Conservation (phyloP, 495 filamentous ascomycete species). For the Peziza echinospora region DNA sequence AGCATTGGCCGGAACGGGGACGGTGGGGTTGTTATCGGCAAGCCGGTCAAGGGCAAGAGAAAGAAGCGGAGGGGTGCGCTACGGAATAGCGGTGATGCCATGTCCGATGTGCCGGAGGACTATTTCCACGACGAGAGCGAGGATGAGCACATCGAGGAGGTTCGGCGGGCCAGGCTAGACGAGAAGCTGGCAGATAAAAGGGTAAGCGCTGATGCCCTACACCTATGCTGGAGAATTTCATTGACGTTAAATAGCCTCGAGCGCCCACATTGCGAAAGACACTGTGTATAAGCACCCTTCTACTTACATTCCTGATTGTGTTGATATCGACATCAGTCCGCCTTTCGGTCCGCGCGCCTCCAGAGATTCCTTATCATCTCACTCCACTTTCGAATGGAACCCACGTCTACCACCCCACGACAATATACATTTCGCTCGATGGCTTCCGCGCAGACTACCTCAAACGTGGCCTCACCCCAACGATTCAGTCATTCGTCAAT, state of each 20-base stretch:
- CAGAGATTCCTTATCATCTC: slow-evolving; percentile 25
- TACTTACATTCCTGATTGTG: slow-evolving; percentile 26
- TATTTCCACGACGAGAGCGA: slow-evolving; percentile 1
- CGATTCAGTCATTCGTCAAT: slow-evolving; percentile 54
- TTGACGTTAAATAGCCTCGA: slow-evolving; percentile 5
- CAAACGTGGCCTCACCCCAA: slow-evolving; percentile 57
- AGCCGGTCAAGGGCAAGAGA: slow-evolving; percentile 29
- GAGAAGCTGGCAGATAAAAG: slow-evolving; percentile 26
- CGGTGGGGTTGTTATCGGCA: slow-evolving; percentile 32
- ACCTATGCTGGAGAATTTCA: not conserved
- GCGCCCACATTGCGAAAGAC: slow-evolving; percentile 9
- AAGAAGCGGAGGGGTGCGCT: slow-evolving; percentile 49
- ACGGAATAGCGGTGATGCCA: slow-evolving; percentile 30
- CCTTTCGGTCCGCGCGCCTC: slow-evolving; percentile 28
- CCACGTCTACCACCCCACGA: slow-evolving; percentile 68
- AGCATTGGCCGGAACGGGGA: slow-evolving; percentile 13
- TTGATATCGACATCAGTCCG: slow-evolving; percentile 30
- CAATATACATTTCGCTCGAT: slow-evolving; percentile 82
- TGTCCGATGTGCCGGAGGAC: slow-evolving; percentile 7
- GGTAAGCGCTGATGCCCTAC: slow-evolving; percentile 17
- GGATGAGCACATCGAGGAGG: slow-evolving; percentile 21
- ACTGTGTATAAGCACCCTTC: slow-evolving; percentile 2
- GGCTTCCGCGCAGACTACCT: slow-evolving; percentile 96
- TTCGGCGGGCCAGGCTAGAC: slow-evolving; percentile 7
- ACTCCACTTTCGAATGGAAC: slow-evolving; percentile 47